These are phyloP conservation scores for Lentinus brumalis DNA, from an alignment of 768 basidiomycete genomes.

Conservation along the genomic window DNA sequence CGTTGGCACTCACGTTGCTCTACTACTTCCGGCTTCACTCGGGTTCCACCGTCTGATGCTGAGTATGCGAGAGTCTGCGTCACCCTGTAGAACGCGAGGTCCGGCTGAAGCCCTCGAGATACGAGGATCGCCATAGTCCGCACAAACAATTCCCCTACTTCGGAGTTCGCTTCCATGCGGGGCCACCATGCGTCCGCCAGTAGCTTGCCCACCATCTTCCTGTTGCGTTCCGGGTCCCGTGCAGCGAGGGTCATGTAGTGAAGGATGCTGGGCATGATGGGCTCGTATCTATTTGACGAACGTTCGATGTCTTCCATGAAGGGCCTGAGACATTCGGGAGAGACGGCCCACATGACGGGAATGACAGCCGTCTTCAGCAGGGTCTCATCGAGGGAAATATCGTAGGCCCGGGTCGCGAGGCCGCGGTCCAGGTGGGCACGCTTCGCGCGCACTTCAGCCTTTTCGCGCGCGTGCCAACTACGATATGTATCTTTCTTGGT, in stretches of 20 bases:
- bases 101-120: not conserved
- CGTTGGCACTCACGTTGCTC: not conserved
- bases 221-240: not conserved
- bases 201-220: not conserved
- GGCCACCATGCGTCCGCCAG: not conserved
- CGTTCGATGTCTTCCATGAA: not conserved
- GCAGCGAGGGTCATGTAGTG: not conserved
- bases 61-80: not conserved
- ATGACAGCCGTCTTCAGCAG: not conserved
- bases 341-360: not conserved
- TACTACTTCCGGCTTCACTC: not conserved
- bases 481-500: not conserved
- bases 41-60: not conserved
- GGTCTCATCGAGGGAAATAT: not conserved
- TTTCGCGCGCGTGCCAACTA: not conserved
- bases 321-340: not conserved
- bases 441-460: not conserved
- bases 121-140: not conserved
- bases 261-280: not conserved
- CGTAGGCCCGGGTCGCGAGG: not conserved
- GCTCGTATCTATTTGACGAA: not conserved
- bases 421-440: not conserved
- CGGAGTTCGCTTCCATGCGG: slow-evolving; percentile 1
- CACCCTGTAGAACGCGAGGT: not conserved
- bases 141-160: not conserved